phyloP scores from a whole-genome alignment of 2,329 filamentous ascomycete species.

The Ustulina deusta region DNA sequence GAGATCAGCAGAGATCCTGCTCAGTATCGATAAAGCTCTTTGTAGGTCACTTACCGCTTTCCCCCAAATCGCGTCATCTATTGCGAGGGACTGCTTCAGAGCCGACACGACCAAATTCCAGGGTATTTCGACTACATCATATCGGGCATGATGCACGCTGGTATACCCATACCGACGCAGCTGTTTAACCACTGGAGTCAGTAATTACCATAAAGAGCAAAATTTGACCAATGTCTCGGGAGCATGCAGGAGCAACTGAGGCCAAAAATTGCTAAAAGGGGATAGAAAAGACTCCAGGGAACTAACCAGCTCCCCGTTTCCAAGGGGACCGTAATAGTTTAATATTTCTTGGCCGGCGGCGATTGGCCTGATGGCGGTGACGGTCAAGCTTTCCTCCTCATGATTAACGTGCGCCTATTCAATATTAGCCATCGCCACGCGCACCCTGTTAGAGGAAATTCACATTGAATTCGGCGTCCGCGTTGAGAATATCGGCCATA shows the following conservation, averaged over 20 bases:
- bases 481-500: slow-evolving; percentile 89
- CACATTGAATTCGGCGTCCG: slow-evolving; percentile 88
- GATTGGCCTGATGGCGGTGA: slow-evolving; percentile 78
- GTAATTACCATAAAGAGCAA: too few relatives aligned
- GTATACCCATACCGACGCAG: slow-evolving; percentile 88
- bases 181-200: too few relatives aligned
- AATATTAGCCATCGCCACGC: slow-evolving; percentile 16
- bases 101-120: slow-evolving; percentile 68
- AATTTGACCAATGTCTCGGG: too few relatives aligned
- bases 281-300: too few relatives aligned
- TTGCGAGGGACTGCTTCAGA: slow-evolving; percentile 54
- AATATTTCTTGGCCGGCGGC: slow-evolving; percentile 79
- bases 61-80: slow-evolving; percentile 55
- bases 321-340: slow-evolving; percentile 89
- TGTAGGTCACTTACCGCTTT: slow-evolving; percentile 55
- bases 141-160: slow-evolving; percentile 79
- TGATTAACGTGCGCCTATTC: slow-evolving; percentile 66
- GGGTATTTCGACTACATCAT: slow-evolving; percentile 85
- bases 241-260: too few relatives aligned
- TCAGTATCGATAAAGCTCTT: neutral
- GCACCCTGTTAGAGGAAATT: slow-evolving; percentile 43
- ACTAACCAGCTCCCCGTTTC: slow-evolving; percentile 84
- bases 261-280: too few relatives aligned
- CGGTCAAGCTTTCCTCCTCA: slow-evolving; percentile 69
- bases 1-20: slow-evolving; percentile 42